Evolutionary conservation across 129 eudicot species (phyloP).

Genomic region (Apium graveolens): DNA sequence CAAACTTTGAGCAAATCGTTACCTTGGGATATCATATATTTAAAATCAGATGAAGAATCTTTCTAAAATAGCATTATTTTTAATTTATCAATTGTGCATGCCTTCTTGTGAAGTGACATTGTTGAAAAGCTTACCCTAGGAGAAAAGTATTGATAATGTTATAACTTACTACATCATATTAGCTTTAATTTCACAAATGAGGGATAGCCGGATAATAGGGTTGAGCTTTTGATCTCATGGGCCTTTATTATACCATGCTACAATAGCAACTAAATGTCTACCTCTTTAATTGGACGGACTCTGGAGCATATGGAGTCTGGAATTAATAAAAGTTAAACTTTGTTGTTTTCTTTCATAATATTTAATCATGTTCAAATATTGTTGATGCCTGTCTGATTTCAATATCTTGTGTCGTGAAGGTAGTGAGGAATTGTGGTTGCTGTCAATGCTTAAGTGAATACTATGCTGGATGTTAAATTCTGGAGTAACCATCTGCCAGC

Average conservation of each 20-base stretch:
- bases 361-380: not conserved
- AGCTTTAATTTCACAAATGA: not conserved
- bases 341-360: not conserved
- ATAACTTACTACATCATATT: not conserved
- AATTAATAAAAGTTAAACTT: not conserved
- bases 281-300: not conserved
- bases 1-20: not conserved
- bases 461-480: not conserved
- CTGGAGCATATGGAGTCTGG: not conserved
- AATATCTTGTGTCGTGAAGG: not conserved
- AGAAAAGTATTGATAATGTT: not conserved
- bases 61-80: not conserved
- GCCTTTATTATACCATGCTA: not conserved
- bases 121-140: not conserved
- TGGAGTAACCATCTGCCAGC: not conserved
- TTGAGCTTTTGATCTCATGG: not conserved
- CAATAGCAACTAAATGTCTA: not conserved
- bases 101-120: not conserved
- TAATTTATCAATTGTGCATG: not conserved
- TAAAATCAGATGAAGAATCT: not conserved
- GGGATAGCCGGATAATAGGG: not conserved
- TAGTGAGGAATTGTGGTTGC: not conserved
- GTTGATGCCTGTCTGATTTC: not conserved
- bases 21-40: not conserved
- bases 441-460: conserved; percentile 5